Evolutionary conservation across 148 eudicot species (phyloP), one percentile per base, ranked within the genome.

Genomic region (Hydrangea macrophylla): DNA sequence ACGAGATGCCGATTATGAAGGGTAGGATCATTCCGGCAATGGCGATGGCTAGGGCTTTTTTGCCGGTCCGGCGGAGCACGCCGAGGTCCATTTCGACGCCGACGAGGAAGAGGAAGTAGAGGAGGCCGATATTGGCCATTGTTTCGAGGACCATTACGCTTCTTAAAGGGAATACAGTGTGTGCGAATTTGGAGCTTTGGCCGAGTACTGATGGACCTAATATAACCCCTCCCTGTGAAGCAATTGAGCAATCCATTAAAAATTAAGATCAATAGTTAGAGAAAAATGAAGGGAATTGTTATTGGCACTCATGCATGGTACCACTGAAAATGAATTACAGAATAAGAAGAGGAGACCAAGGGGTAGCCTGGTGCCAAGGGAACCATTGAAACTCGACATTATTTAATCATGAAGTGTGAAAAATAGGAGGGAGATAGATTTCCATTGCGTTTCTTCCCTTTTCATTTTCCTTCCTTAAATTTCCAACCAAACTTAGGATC

Each of bases 1-100:
- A 62, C 4, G 60, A 32, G n/a, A 27, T 35, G 10, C 53, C 74
- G 1, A 71, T 71, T 22, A 71, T 28, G 3, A 54, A 11, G 27
- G 74, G 74, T 10, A 62, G 36, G 9, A 53, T n/a, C 18, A 71
- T 54, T 37, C 68, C 40, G 17, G 68, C 18, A n/a, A 54, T 2
- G n/a, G 74, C 74, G 12, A 71, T 23, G 27, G 37, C 0, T 2
- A 71, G 0, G 23, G 74, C 65, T 60, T 27, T 36, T 24, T 71
- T 71, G 24, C 68, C 30, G 26, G 27, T 35, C n/a, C 28, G 35
- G 18, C 32, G 31, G 9, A 71, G 26, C 5, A 53, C 5, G 0
- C 39, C 51, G 61, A 71, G 60, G 74, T 71, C 60, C 68, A 59
- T 71, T 25, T 71, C 68, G 5, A 71, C 40, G 33, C 74, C 74